Evolutionary conservation across 306 rosid species (phyloP).

Genomic region (Lathyrus tuberosus): DNA sequence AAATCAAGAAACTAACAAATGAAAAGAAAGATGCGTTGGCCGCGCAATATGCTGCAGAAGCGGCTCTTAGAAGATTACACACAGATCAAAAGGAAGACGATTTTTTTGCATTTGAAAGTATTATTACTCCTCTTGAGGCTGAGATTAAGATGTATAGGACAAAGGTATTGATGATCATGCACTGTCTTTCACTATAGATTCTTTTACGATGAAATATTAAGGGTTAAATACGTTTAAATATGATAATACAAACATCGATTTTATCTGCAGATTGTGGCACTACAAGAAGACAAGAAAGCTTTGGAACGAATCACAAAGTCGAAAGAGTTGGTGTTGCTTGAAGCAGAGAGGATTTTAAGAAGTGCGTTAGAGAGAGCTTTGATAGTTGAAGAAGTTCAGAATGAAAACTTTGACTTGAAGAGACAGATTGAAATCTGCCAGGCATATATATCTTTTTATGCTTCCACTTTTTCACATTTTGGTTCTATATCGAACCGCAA

Average conservation of each 20-base stretch:
- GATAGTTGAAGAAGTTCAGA: slow-evolving; percentile 96
- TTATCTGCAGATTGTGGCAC: slow-evolving; percentile 56
- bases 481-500: slow-evolving; percentile 5
- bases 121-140: slow-evolving; percentile 86
- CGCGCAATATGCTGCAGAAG: slow-evolving; percentile 92
- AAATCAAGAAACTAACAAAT: slow-evolving; percentile 66
- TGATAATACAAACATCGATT: slow-evolving; percentile 22
- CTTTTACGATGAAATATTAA: not conserved
- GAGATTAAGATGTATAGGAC: slow-evolving; percentile 81
- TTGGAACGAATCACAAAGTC: slow-evolving; percentile 83
- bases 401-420: slow-evolving; percentile 83
- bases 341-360: slow-evolving; percentile 82
- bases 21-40: slow-evolving; percentile 88
- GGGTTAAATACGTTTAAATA: not conserved
- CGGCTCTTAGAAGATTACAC: slow-evolving; percentile 75
- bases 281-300: slow-evolving; percentile 90
- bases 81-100: slow-evolving; percentile 73
- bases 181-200: not conserved
- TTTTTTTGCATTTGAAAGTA: slow-evolving; percentile 61
- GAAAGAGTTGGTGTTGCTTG: slow-evolving; percentile 81
- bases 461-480: slow-evolving; percentile 28
- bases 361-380: slow-evolving; percentile 93
- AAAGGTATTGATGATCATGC: slow-evolving; percentile 56
- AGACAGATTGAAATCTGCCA: slow-evolving; percentile 98
- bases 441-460: slow-evolving; percentile 48